Evolutionary conservation across 129 eudicot species (phyloP).

Genomic region (Helichrysum umbraculigerum): DNA sequence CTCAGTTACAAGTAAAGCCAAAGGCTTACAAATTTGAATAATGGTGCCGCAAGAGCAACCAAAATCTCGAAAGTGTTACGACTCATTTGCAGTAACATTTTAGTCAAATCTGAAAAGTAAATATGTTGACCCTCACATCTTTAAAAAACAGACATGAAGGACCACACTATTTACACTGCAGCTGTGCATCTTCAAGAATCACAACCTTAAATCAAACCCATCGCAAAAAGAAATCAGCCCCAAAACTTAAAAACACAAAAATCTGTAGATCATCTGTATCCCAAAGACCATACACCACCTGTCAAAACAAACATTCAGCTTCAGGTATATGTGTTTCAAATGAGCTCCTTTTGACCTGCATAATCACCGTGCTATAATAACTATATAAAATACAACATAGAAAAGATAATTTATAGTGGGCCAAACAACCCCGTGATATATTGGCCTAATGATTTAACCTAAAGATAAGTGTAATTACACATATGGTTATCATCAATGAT

Average conservation of each 20-base stretch:
- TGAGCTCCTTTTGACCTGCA: background rate
- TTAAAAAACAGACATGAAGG: conserved; percentile 58
- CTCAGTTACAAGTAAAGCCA: conserved; percentile 24
- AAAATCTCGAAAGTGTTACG: conserved; percentile 20
- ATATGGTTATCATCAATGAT: background rate
- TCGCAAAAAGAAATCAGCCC: conserved; percentile 19
- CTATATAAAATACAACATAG: too few species aligned
- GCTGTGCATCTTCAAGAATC: conserved; percentile 30
- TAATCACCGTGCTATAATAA: background rate
- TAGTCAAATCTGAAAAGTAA: conserved; percentile 30
- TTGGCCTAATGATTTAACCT: background rate
- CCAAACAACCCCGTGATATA: background rate
- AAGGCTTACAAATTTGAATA: conserved; percentile 16
- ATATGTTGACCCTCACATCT: conserved; percentile 47
- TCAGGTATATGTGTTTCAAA: background rate
- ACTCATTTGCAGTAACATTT: conserved; percentile 26
- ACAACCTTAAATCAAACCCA: conserved; percentile 16
- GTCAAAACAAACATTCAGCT: conserved; percentile 24
- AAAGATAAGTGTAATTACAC: background rate
- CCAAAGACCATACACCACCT: conserved; percentile 31
- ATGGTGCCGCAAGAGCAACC: conserved; percentile 25
- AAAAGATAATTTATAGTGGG: background rate
- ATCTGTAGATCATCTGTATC: conserved; percentile 25
- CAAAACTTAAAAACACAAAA: conserved; percentile 34
- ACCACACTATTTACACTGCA: conserved; percentile 64